A percentile compares a stretch with the other conserved stretches of the same genome.
These are phyloP conservation scores for Ogataea methanolica DNA, from an alignment of 805 yeast genomes.

Conservation along the genomic window DNA sequence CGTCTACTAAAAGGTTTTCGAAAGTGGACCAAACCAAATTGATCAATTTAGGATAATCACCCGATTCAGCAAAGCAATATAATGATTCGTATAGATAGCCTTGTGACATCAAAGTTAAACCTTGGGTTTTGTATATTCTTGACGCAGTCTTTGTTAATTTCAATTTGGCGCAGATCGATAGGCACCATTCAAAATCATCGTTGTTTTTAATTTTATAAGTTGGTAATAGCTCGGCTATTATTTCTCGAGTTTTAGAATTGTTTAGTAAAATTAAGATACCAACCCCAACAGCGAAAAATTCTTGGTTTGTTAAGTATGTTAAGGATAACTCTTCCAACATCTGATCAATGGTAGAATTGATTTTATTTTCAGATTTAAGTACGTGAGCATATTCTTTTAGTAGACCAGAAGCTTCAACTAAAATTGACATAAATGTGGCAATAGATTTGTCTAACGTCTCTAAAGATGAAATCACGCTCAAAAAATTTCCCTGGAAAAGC, in stretches of 20 bases:
- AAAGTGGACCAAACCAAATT: conserved; percentile 57
- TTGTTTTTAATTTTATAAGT: conserved; percentile 56
- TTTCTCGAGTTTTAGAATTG: conserved; percentile 37
- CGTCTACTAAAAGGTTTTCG: conserved; percentile 51
- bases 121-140: conserved; percentile 50
- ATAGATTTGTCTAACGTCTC: conserved; percentile 60
- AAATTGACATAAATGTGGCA: conserved; percentile 55
- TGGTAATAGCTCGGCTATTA: conserved; percentile 56
- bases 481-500: conserved; percentile 49
- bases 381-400: conserved; percentile 35
- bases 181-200: conserved; percentile 77
- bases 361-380: conserved; percentile 7
- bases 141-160: conserved; percentile 55
- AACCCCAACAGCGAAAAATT: conserved; percentile 61
- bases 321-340: conserved; percentile 52
- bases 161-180: conserved; percentile 67
- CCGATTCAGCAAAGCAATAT: conserved; percentile 59
- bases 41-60: conserved; percentile 48
- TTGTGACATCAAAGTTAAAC: conserved; percentile 27
- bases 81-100: conserved; percentile 53
- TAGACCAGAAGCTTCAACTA: conserved; percentile 62
- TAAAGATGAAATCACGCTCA: conserved; percentile 53
- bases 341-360: conserved; percentile 23
- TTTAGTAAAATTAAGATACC: conserved; percentile 53
- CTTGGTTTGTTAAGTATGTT: conserved; percentile 47